phyloP scores from a whole-genome alignment of 352 stramenopile species.

The Phytophthora megakarya region DNA sequence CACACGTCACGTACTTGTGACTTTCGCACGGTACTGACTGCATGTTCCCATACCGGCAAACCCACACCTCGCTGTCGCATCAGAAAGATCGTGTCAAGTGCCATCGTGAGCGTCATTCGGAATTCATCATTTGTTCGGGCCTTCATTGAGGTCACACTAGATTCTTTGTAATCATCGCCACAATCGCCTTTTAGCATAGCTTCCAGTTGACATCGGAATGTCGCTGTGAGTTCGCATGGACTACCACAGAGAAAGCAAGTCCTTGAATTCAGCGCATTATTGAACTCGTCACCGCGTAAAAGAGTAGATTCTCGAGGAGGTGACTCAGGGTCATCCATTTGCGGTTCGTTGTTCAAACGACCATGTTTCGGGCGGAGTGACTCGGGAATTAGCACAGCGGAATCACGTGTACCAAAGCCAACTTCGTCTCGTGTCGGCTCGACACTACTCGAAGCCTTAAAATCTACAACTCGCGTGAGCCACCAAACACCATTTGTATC shows the following conservation, averaged over 20 bases:
- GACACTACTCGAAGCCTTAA: slow-evolving; percentile 39
- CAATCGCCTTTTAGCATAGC: slow-evolving; percentile 38
- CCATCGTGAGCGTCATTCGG: slow-evolving; percentile 84
- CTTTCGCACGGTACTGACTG: slow-evolving; percentile 46
- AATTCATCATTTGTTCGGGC: slow-evolving; percentile 51
- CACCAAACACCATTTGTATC: slow-evolving; percentile 65
- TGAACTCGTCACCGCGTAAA: slow-evolving; percentile 18
- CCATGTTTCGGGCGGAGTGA: slow-evolving; percentile 50
- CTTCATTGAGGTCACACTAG: slow-evolving; percentile 7
- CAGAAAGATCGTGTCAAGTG: slow-evolving; percentile 64
- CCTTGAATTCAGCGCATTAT: slow-evolving; percentile 19
- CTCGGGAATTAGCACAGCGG: slow-evolving; percentile 51
- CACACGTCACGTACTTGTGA: slow-evolving; percentile 37
- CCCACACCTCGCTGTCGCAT: slow-evolving; percentile 65
- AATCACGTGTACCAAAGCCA: slow-evolving; percentile 35
- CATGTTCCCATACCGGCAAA: slow-evolving; percentile 64
- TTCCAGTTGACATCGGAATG: slow-evolving; percentile 48
- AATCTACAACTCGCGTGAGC: slow-evolving; percentile 68
- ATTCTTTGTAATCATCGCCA: slow-evolving; percentile 15
- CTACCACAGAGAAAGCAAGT: slow-evolving; percentile 66
- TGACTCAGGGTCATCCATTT: slow-evolving; percentile 4
- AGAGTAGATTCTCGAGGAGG: slow-evolving; percentile 2
- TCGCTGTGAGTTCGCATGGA: slow-evolving; percentile 51
- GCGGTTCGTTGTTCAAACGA: slow-evolving; percentile 13
- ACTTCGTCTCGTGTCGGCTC: slow-evolving; percentile 20